These are phyloP conservation scores for Phoma sp. DNA, from an alignment of 2,329 filamentous ascomycete species.

Conservation along the genomic window DNA sequence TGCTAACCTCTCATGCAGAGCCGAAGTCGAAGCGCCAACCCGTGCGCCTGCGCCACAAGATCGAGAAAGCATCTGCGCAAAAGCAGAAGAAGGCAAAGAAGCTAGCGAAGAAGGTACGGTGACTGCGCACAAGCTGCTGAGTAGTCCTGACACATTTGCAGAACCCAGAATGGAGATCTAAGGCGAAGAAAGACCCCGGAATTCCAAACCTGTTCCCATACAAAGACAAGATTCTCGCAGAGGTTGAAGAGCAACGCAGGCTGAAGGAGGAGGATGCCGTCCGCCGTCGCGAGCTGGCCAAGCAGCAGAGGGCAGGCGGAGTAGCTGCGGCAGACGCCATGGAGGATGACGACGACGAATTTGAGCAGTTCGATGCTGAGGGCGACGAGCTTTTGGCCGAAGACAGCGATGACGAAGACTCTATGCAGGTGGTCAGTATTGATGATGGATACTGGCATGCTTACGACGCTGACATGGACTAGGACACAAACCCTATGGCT, in stretches of 20 bases:
- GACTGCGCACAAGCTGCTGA: neutral
- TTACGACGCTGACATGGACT: slow-evolving; percentile 10
- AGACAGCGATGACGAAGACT: slow-evolving; percentile 62
- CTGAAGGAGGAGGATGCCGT: slow-evolving; percentile 78
- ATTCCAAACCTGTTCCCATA: slow-evolving; percentile 98
- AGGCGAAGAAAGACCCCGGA: slow-evolving; percentile 95
- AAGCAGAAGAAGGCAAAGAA: slow-evolving; percentile 93
- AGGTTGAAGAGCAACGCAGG: slow-evolving; percentile 88
- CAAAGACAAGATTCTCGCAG: slow-evolving; percentile 92
- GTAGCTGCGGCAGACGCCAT: slow-evolving; percentile 44
- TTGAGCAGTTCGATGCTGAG: slow-evolving; percentile 52
- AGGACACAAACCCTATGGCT: slow-evolving; percentile 85
- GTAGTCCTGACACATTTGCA: slow-evolving; percentile 41
- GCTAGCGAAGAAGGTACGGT: slow-evolving; percentile 76
- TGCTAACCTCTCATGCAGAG: slow-evolving; percentile 61
- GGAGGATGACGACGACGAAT: slow-evolving; percentile 46
- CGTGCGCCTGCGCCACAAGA: slow-evolving; percentile 91
- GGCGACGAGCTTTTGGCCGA: slow-evolving; percentile 60
- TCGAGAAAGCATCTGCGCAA: slow-evolving; percentile 86
- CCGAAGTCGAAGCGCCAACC: slow-evolving; percentile 93
- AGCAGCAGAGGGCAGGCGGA: slow-evolving; percentile 50
- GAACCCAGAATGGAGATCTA: slow-evolving; percentile 95
- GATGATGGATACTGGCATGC: neutral
- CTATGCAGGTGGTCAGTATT: slow-evolving; percentile 59
- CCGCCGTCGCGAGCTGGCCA: slow-evolving; percentile 72